Evolutionary conservation across 2,329 filamentous ascomycete genomes (phyloP).

Genomic region (Pezicula neosporulosa): DNA sequence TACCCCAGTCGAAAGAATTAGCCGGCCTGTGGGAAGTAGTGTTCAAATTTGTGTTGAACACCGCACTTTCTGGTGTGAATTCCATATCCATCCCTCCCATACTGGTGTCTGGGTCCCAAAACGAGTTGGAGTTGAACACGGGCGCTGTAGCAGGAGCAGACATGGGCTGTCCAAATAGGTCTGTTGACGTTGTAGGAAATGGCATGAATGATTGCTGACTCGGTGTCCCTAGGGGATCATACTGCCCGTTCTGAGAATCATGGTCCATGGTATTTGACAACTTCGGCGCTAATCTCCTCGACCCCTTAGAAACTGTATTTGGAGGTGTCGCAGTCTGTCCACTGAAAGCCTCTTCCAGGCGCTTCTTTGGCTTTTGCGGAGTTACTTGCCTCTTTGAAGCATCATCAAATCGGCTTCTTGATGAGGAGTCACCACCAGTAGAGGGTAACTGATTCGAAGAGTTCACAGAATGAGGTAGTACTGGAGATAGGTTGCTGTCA

Average conservation of each 20-base stretch:
- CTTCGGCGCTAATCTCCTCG: constrained; percentile 49
- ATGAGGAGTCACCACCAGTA: constrained; percentile 35
- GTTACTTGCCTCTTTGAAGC: constrained; percentile 29
- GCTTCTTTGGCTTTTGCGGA: constrained; percentile 34
- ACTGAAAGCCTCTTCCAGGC: constrained; percentile 26
- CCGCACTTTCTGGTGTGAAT: constrained; percentile 39
- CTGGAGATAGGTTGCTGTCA: constrained; percentile 57
- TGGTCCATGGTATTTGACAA: constrained; percentile 24
- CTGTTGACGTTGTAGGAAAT: constrained; percentile 45
- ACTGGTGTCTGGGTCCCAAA: constrained; percentile 52
- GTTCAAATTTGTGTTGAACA: constrained; percentile 23
- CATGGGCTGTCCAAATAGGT: constrained; percentile 58
- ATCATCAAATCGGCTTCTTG: constrained; percentile 23
- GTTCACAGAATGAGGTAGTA: constrained; percentile 55
- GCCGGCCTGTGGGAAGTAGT: constrained; percentile 39
- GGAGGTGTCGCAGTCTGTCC: constrained; percentile 58
- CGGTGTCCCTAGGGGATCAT: constrained; percentile 21
- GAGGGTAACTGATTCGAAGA: constrained; percentile 55
- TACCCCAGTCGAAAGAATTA: constrained; percentile 55
- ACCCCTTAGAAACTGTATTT: constrained; percentile 51
- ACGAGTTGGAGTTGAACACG: constrained; percentile 40
- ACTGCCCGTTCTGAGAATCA: constrained; percentile 22
- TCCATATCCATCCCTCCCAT: constrained; percentile 59
- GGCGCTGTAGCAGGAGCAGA: constrained; percentile 51
- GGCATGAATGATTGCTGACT: constrained; percentile 41